These are phyloP conservation scores for Geranium brycei DNA, from an alignment of 345 rosid genomes.

Conservation along the genomic window DNA sequence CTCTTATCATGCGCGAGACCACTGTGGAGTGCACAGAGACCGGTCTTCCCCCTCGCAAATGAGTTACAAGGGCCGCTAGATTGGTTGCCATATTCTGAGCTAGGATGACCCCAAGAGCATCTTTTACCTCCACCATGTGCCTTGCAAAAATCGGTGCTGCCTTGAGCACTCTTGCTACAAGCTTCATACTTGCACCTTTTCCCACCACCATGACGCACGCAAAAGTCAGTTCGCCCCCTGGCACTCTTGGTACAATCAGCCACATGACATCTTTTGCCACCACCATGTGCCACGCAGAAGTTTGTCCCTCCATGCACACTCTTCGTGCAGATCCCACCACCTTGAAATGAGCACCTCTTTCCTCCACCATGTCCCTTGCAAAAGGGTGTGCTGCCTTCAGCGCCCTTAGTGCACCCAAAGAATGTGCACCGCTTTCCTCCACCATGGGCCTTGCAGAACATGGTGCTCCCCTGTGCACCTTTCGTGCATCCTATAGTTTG, in stretches of 20 bases:
- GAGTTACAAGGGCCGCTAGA: conserved; percentile 41
- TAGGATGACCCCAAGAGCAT: conserved; percentile 83
- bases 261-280: conserved; percentile 87
- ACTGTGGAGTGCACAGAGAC: conserved; percentile 87
- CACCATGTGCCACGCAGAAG: conserved; percentile 97
- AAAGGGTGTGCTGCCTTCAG: conserved; percentile 96
- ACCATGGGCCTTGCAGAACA: conserved; percentile 97
- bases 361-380: conserved; percentile 99
- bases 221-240: conserved; percentile 82
- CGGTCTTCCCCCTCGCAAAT: conserved; percentile 74
- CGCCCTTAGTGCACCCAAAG: conserved; percentile 77
- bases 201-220: conserved; percentile 98
- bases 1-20: conserved; percentile 72
- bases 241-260: conserved; percentile 93
- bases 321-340: conserved; percentile 70
- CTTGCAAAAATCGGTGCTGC: conserved; percentile 94
- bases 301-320: conserved; percentile 98
- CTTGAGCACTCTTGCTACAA: conserved; percentile 95
- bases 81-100: conserved; percentile 27
- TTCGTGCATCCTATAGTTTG: conserved; percentile 67
- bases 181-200: conserved; percentile 73
- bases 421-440: conserved; percentile 91
- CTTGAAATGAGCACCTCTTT: conserved; percentile 78
- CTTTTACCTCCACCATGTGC: conserved; percentile 98
- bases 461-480: conserved; percentile 98